Percentiles rank a stretch among this genome's conserved stretches.
phyloP scores from a whole-genome alignment of 768 basidiomycete genomes.

The Baorangia bicolor region DNA sequence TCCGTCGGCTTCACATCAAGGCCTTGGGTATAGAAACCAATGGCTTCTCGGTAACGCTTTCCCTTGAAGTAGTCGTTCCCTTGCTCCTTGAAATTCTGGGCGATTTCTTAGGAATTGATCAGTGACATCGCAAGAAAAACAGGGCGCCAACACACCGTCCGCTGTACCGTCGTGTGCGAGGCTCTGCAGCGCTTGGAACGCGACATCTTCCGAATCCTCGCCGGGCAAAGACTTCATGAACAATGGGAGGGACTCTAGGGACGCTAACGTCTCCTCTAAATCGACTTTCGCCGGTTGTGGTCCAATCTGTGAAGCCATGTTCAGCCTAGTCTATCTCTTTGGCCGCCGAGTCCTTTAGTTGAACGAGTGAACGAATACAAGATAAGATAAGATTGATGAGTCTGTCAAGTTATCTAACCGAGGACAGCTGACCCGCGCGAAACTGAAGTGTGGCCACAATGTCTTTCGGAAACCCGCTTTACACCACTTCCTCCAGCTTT shows the following conservation, averaged over 20 bases:
- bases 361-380: background rate
- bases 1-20: conserved; percentile 82
- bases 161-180: conserved; percentile 88
- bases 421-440: background rate
- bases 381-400: conserved; percentile 23
- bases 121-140: background rate
- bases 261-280: conserved; percentile 38
- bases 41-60: conserved; percentile 83
- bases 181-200: conserved; percentile 80
- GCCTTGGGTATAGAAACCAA: conserved; percentile 88
- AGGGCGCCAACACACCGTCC: conserved; percentile 66
- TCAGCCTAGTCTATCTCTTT: background rate
- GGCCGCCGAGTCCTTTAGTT: background rate
- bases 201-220: conserved; percentile 58
- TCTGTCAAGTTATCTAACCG: conserved; percentile 8
- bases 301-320: conserved; percentile 24
- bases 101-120: conserved; percentile 59
- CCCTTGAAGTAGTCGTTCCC: conserved; percentile 94
- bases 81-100: conserved; percentile 90
- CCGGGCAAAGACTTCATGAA: conserved; percentile 90
- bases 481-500: background rate
- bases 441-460: background rate
- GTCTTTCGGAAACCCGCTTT: background rate
- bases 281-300: conserved; percentile 24
- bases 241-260: conserved; percentile 71